These are phyloP conservation scores for Floccularia luteovirens DNA, from an alignment of 768 basidiomycete species.

Conservation along the genomic window DNA sequence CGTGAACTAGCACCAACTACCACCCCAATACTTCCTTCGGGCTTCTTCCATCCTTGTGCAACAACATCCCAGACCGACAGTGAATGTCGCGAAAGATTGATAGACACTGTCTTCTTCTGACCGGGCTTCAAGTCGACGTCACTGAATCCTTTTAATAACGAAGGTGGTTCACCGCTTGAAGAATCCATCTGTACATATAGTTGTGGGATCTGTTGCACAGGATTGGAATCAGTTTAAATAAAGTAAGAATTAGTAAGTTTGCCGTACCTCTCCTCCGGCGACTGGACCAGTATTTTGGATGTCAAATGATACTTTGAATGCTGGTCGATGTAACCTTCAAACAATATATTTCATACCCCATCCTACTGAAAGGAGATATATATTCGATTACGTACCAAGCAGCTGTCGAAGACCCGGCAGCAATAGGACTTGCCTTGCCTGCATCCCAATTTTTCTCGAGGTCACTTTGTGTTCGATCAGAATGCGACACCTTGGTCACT, in stretches of 20 bases:
- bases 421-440: slow-evolving; percentile 46
- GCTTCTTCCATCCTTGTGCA: slow-evolving; percentile 69
- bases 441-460: slow-evolving; percentile 47
- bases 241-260: background rate
- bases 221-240: slow-evolving; percentile 1
- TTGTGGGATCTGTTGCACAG: slow-evolving; percentile 51
- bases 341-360: background rate
- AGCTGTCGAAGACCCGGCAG: slow-evolving; percentile 52
- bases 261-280: slow-evolving; percentile 57
- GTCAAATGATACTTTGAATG: slow-evolving; percentile 52
- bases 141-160: slow-evolving; percentile 63
- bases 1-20: slow-evolving; percentile 66
- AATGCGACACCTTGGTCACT: slow-evolving; percentile 30
- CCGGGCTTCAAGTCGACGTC: slow-evolving; percentile 44
- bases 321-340: slow-evolving; percentile 62
- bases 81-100: slow-evolving; percentile 62
- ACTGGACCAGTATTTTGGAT: slow-evolving; percentile 58
- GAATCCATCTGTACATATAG: slow-evolving; percentile 65
- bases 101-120: slow-evolving; percentile 34
- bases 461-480: slow-evolving; percentile 28
- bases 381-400: slow-evolving; percentile 34
- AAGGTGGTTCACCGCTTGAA: slow-evolving; percentile 63
- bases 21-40: slow-evolving; percentile 53
- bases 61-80: slow-evolving; percentile 71
- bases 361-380: background rate